Percentiles rank a stretch among this genome's conserved stretches.
These are phyloP conservation scores for Exophiala dermatitidis DNA, from an alignment of 2,329 filamentous ascomycete species.

Conservation along the genomic window DNA sequence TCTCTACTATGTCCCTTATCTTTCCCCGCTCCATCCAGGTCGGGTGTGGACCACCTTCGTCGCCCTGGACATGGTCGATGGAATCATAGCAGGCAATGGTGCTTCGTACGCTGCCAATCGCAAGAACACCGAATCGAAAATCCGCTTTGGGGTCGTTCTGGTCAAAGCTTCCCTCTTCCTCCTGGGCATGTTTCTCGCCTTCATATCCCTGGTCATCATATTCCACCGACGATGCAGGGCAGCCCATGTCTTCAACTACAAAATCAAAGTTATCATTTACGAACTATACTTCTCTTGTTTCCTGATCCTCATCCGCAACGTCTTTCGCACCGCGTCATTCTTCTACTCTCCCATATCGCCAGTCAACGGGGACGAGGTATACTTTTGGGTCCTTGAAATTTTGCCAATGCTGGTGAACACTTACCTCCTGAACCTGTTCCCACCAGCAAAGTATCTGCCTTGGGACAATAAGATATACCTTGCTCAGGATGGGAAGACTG, in stretches of 20 bases:
- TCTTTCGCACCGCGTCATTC: slow-evolving; percentile 49
- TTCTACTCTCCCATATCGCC: slow-evolving; percentile 33
- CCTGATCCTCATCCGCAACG: slow-evolving; percentile 41
- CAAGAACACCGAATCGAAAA: slow-evolving; percentile 30
- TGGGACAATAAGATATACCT: slow-evolving; percentile 46
- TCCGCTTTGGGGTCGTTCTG: slow-evolving; percentile 40
- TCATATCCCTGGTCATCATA: slow-evolving; percentile 40
- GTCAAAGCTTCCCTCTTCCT: slow-evolving; percentile 46
- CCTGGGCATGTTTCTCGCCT: slow-evolving; percentile 44
- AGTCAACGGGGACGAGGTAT: slow-evolving; percentile 40
- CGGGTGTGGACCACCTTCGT: slow-evolving; percentile 55
- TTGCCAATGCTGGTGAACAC: slow-evolving; percentile 47
- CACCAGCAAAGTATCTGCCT: slow-evolving; percentile 46
- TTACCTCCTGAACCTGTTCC: slow-evolving; percentile 45
- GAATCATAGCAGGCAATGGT: slow-evolving; percentile 45
- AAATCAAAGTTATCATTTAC: slow-evolving; percentile 40
- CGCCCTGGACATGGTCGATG: slow-evolving; percentile 45
- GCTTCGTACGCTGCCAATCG: slow-evolving; percentile 19
- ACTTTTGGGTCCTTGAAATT: slow-evolving; percentile 50
- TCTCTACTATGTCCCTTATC: slow-evolving; percentile 45
- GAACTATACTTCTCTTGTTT: slow-evolving; percentile 34
- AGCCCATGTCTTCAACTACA: slow-evolving; percentile 37
- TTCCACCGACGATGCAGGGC: slow-evolving; percentile 42
- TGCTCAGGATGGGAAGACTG: slow-evolving; percentile 46
- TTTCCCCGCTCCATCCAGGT: slow-evolving; percentile 47